Base-by-base conservation (phyloP, 2,329 filamentous ascomycete species). In the Talaromyces pinophilus region DNA sequence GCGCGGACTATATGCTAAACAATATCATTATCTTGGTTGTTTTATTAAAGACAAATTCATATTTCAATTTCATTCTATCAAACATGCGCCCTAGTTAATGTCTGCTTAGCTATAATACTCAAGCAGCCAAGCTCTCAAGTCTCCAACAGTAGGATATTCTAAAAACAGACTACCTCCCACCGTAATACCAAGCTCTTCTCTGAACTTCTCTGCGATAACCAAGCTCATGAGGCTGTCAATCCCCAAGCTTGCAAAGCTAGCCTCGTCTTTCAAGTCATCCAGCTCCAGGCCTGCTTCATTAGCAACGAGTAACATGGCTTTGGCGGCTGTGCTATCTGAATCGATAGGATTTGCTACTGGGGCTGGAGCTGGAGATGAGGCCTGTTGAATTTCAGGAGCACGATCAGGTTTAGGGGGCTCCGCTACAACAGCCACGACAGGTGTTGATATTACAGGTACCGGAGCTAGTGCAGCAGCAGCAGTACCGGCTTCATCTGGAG, bases 191-290 rank as follows among this genome's bases (percentile, higher is more conserved):
- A 80, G 69, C 55, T 78, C 70, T 2, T 67, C 67, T 1, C 72
- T 64, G 54, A 79, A 74, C 63, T 76, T 77, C 33, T 74, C 73
- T 0, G 74, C 65, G 17, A 81, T 72, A 4, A 77, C 75, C 2
- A 80, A 69, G 4, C 71, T 73, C 72, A 81, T 72, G 8, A 80
- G 70, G 22, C 73, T 76, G 67, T 80, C 78, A 28, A 81, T 69
- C 2, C 78, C 78, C 3, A 79, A 59, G 25, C 73, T 69, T 1
- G 70, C 68, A 57, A 78, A 76, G 5, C 38, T 66, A 10, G 69
- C 68, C 5, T 42, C 40, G 15, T 42, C 40, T 42, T 17, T 17
- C 13, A 42, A n/a, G 15, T 42, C 40, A 42, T 17, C 13, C 15
- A 42, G 40, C 15, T 42, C 40, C 40, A 42, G 15, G 15, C 15